Evolutionary conservation across 495 filamentous ascomycete genomes (phyloP), one percentile per base, ranked within the genome.

Genomic region (Aspergillus biplanus): DNA sequence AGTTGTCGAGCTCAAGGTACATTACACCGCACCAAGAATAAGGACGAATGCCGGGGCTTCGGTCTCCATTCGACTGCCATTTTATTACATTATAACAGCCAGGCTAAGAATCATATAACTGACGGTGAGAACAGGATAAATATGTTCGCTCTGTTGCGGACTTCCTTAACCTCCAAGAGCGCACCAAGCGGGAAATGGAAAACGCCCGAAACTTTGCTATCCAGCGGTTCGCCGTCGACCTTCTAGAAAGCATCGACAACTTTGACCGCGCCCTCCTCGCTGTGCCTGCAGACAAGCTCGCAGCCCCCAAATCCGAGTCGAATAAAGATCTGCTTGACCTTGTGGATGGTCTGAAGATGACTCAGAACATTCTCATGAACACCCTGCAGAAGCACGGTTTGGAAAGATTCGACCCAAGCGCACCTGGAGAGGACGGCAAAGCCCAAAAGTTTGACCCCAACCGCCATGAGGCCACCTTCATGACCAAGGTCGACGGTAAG

Each of bases 121-220:
- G 21, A 27, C 21, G 21, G 21, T 27, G 21, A 27, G 2, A 27
- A 27, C 68, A 98, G 95, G 94, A 98, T 77, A 92, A 90, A 79
- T 96, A 90, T 75, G 86, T 95, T 54, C 95, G 95, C 68, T 89
- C 88, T 50, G 90, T 97, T 63, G 95, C 95, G 73, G 95, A 98
- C 65, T 98, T 93, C 85, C 91, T 91, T 69, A 99, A 97, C 80
- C 90, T 98, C 42, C 93, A 97, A 82, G 92, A 96, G 65, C 91
- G 95, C 68, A 94, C 92, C 7, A 88, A 90, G 78, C 92, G 96
- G 67, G 96, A 99, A 50, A 87, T 95, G 75, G 90, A 96, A 72
- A 74, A 83, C 37, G 90, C 92, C 44, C 89, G 87, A 64, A 91
- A 96, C 80, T 99, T 94, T 69, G 96, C 96, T 61, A 93, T 99